These are phyloP conservation scores for Phaeolepiota aurea DNA, from an alignment of 768 basidiomycete species.

Conservation along the genomic window DNA sequence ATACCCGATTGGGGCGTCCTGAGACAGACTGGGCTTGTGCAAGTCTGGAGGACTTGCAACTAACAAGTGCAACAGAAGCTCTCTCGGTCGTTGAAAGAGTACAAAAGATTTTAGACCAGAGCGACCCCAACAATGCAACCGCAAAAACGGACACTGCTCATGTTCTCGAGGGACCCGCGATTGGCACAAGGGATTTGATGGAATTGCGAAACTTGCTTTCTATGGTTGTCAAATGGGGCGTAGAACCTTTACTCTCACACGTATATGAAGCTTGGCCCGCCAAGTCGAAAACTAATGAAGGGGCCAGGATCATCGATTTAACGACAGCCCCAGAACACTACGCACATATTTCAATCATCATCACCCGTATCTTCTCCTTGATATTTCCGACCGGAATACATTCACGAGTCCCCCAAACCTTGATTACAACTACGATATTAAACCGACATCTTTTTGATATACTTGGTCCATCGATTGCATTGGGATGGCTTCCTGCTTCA, in stretches of 20 bases:
- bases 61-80: conserved; percentile 48
- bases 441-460: conserved; percentile 49
- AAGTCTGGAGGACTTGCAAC: conserved; percentile 34
- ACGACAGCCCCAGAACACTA: conserved; percentile 35
- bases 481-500: conserved; percentile 69
- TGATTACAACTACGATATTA: conserved; percentile 52
- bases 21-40: conserved; percentile 4
- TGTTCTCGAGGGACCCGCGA: conserved; percentile 17
- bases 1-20: conserved; percentile 6
- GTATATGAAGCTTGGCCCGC: conserved; percentile 32
- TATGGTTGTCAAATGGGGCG: conserved; percentile 66
- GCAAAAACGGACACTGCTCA: conserved; percentile 6
- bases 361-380: conserved; percentile 34
- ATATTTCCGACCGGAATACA: conserved; percentile 46
- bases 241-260: conserved; percentile 41
- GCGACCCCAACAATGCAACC: conserved; percentile 6
- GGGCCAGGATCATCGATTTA: conserved; percentile 35
- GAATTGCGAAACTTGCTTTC: conserved; percentile 57
- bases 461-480: conserved; percentile 46
- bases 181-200: conserved; percentile 63
- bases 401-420: conserved; percentile 43
- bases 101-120: conserved; percentile 24
- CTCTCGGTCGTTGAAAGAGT: conserved; percentile 38
- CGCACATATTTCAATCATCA: conserved; percentile 30
- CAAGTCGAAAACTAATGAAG: conserved; percentile 11